phyloP scores from a whole-genome alignment of 805 yeast species.

The Yamadazyma phyllophila region DNA sequence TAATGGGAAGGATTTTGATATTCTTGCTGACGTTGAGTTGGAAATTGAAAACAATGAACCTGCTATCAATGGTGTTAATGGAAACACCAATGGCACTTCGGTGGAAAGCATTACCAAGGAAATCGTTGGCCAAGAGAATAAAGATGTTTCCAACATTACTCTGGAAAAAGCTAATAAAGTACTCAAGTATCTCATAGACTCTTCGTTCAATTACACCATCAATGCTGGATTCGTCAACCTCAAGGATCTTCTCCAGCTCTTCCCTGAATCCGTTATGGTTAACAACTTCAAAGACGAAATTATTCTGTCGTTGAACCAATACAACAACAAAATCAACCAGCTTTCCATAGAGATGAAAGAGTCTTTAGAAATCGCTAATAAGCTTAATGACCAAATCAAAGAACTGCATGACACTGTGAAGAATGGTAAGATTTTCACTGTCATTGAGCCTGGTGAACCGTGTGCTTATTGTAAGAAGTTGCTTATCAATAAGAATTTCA shows the following conservation, averaged over 20 bases:
- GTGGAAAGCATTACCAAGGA: conserved; percentile 2
- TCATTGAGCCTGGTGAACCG: conserved; percentile 79
- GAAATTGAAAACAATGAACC: neutral
- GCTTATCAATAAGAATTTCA: conserved; percentile 68
- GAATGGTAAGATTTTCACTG: conserved; percentile 50
- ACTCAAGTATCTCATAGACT: conserved; percentile 29
- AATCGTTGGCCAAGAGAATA: neutral
- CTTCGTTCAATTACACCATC: conserved; percentile 24
- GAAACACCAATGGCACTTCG: neutral
- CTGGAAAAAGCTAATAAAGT: conserved; percentile 11
- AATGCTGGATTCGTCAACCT: conserved; percentile 48
- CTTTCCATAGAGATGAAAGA: conserved; percentile 74
- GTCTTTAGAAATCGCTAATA: conserved; percentile 58
- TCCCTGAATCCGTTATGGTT: conserved; percentile 80
- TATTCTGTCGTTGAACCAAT: conserved; percentile 71
- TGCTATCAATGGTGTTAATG: neutral
- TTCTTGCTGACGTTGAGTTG: conserved; percentile 14
- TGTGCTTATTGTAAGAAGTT: conserved; percentile 73
- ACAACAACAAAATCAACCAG: conserved; percentile 62
- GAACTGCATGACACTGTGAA: conserved; percentile 30
- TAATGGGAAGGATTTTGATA: conserved; percentile 17
- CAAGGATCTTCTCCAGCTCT: conserved; percentile 78
- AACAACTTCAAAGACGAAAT: conserved; percentile 83
- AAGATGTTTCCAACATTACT: neutral
- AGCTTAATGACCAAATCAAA: conserved; percentile 59